These are phyloP conservation scores for Simmondsia chinensis DNA, from an alignment of 148 eudicot species.

Conservation along the genomic window DNA sequence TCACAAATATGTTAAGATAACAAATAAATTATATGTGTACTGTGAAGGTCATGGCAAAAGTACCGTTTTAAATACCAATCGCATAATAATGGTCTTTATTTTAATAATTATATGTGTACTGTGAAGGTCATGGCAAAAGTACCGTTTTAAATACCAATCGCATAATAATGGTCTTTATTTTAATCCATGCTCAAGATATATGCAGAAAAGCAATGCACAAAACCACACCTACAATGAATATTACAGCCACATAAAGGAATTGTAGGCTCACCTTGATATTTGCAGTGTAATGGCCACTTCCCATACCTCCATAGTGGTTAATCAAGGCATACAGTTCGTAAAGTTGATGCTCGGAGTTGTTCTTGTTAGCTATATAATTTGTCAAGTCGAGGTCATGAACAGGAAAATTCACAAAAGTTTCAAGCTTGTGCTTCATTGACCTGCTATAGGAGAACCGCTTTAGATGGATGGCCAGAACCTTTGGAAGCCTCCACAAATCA, in stretches of 20 bases:
- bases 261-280: constrained; percentile 70
- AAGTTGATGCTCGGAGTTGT: constrained; percentile 55
- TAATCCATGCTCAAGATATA: no score
- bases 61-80: no score
- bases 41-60: no score
- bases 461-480: constrained; percentile 85
- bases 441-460: constrained; percentile 93
- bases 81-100: no score
- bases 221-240: background rate
- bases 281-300: constrained; percentile 97
- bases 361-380: constrained; percentile 80
- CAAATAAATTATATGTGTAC: no score
- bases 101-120: no score
- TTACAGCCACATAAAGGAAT: constrained; percentile 1
- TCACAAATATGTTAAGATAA: no score
- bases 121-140: background rate
- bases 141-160: no score
- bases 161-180: no score
- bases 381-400: constrained; percentile 80
- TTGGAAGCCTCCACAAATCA: constrained; percentile 99
- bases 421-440: constrained; percentile 85
- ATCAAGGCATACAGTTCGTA: constrained; percentile 91
- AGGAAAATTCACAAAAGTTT: constrained; percentile 86
- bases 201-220: no score
- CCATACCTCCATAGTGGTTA: constrained; percentile 95